phyloP scores from a whole-genome alignment of 352 stramenopile species.

The Globisporangium barbulae region DNA sequence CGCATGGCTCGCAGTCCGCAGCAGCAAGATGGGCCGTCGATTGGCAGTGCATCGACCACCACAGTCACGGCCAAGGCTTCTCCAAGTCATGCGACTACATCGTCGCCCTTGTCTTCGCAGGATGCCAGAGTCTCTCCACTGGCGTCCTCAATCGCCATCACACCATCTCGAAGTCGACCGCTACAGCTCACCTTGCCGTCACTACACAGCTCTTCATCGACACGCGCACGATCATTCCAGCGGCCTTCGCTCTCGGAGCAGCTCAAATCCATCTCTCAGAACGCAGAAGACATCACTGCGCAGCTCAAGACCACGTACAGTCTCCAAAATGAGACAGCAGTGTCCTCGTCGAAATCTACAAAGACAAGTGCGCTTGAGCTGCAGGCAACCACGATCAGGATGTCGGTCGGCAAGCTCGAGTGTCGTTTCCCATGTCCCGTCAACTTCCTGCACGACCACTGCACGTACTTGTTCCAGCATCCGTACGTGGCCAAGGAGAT shows the following conservation, averaged over 20 bases:
- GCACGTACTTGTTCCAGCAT: conserved; percentile 72
- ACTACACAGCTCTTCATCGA: neutral
- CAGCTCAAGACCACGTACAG: conserved; percentile 46
- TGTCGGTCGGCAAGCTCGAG: conserved; percentile 50
- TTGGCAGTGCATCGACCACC: neutral
- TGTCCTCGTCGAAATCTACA: neutral
- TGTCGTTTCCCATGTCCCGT: conserved; percentile 64
- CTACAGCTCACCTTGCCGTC: neutral
- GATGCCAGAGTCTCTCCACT: neutral
- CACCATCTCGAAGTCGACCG: conserved; percentile 3
- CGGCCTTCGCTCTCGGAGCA: conserved; percentile 63
- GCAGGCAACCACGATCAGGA: conserved; percentile 46
- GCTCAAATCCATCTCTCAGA: conserved; percentile 51
- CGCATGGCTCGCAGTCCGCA: conserved; percentile 12
- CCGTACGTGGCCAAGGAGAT: conserved; percentile 63
- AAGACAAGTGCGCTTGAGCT: conserved; percentile 10
- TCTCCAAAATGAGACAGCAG: conserved; percentile 19
- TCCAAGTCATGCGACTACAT: neutral
- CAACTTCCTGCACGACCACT: conserved; percentile 45
- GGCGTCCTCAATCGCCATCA: neutral
- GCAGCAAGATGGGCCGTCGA: neutral
- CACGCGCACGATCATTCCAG: conserved; percentile 7
- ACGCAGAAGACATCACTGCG: conserved; percentile 43
- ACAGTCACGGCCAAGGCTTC: neutral
- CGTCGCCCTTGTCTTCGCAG: neutral